Base-by-base conservation (phyloP, 768 basidiomycete genomes). In the Tulasnella sp. region DNA sequence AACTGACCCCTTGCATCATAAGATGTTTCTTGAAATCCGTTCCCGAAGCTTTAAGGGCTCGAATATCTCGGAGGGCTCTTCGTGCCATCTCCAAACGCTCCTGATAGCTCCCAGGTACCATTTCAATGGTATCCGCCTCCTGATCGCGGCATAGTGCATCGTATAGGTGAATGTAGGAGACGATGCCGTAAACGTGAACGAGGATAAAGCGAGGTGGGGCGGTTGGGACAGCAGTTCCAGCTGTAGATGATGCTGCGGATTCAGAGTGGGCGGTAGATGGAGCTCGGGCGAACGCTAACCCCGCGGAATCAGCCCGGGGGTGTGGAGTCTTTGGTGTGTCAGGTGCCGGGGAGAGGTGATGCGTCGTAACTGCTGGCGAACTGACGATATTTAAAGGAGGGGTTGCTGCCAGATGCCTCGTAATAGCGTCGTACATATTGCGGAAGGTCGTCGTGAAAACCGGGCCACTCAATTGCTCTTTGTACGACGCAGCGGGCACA, bases 1-100 rank as follows among this genome's bases (percentile, higher is more conserved):
- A 11, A 76, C 75, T 40, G 2, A 76, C 75, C 42, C 75, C 75
- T 40, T 69, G 75, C 75, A 76, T 76, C 75, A 76, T 76, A 12
- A 71, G 67, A 38, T 45, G 75, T 54, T 76, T 68, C 34, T 37
- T 40, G 40, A 76, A 69, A 40, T 76, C 75, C 7, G 42, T 69
- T 8, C 69, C 58, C 22, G 38, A 42, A 29, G 64, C 40, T 34
- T 45, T 52, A 11, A 76, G 67, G 19, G 69, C 75, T 14, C 75
- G 75, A n/a, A 76, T 76, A 31, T 76, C 75, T 40, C 42, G 4
- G 4, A 76, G 40, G 38, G 67, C 75, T 40, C 34, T 29, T 39
- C 49, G 36, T 15, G 75, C 75, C 42, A 69, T 40, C 75, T 76
- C 36, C 15, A 76, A 42, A 4, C 75, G 75, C 34, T 68, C 38